These are phyloP conservation scores for Coffea canephora DNA, from an alignment of 257 asterid genomes.

Conservation along the genomic window DNA sequence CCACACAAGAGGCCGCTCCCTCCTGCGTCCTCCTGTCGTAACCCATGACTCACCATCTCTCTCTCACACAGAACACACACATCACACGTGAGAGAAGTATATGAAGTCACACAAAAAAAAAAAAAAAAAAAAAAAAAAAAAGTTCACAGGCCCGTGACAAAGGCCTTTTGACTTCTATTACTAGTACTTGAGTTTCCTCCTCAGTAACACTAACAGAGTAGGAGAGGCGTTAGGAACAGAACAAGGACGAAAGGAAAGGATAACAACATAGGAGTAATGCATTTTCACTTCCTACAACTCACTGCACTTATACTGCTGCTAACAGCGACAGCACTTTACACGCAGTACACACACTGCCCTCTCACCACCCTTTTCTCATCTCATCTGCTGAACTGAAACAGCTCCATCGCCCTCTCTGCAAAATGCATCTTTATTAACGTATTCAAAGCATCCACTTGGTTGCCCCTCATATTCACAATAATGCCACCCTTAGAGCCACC, in stretches of 20 bases:
- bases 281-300: background rate
- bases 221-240: background rate
- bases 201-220: background rate
- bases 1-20: too few species aligned
- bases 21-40: too few species aligned
- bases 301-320: too few species aligned
- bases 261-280: slow-evolving; percentile 5
- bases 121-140: too few species aligned
- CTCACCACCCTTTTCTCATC: background rate
- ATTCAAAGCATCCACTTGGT: background rate
- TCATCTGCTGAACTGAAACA: background rate
- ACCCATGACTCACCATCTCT: background rate
- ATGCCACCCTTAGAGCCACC: slow-evolving; percentile 12
- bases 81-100: background rate
- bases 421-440: slow-evolving; percentile 8
- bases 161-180: background rate
- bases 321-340: slow-evolving; percentile 18
- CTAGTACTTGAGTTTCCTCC: background rate
- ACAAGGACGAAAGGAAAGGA: slow-evolving; percentile 2
- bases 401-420: background rate
- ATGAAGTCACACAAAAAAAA: background rate
- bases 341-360: background rate
- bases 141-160: slow-evolving; percentile 10
- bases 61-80: too few species aligned
- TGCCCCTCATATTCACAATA: slow-evolving; percentile 2